Evolutionary conservation across 2,329 filamentous ascomycete genomes (phyloP).

Genomic region (Meredithiella fracta): DNA sequence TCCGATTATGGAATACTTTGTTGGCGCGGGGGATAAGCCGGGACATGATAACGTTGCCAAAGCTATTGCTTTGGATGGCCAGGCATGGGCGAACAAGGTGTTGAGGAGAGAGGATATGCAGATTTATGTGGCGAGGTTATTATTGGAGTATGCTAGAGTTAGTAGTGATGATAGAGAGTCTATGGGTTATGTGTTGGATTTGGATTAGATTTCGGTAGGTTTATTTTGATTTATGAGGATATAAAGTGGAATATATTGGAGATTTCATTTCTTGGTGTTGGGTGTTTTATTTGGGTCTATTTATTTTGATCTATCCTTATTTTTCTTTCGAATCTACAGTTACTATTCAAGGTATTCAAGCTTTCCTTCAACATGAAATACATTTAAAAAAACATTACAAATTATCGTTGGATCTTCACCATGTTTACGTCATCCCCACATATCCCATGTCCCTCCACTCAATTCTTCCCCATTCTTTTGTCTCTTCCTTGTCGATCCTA

Average conservation of each 20-base stretch:
- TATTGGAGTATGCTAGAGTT: constrained; percentile 46
- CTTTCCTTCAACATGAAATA: too few species aligned
- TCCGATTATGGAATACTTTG: constrained; percentile 57
- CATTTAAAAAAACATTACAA: too few species aligned
- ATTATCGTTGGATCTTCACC: too few species aligned
- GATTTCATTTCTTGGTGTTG: too few species aligned
- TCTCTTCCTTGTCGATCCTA: neutral
- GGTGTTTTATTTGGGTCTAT: neutral
- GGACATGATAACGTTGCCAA: constrained; percentile 32
- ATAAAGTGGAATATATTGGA: neutral
- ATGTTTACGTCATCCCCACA: too few species aligned
- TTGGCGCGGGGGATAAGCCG: constrained; percentile 26
- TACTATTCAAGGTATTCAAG: too few species aligned
- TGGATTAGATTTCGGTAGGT: constrained; percentile 16
- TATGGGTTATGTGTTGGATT: constrained; percentile 40
- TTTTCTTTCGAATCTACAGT: constrained; percentile 1
- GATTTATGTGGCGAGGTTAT: constrained; percentile 48
- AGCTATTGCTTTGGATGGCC: constrained; percentile 48
- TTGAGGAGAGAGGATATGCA: constrained; percentile 58
- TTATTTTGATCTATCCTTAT: constrained; percentile 1
- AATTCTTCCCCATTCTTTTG: neutral
- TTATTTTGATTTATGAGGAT: neutral
- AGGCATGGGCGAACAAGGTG: constrained; percentile 51
- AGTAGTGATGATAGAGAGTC: constrained; percentile 33
- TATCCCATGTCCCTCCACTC: neutral